A percentile compares a stretch with the other conserved stretches of the same genome.
These are phyloP conservation scores for Pyrenophora teres DNA, from an alignment of 2,329 filamentous ascomycete genomes.

Conservation along the genomic window DNA sequence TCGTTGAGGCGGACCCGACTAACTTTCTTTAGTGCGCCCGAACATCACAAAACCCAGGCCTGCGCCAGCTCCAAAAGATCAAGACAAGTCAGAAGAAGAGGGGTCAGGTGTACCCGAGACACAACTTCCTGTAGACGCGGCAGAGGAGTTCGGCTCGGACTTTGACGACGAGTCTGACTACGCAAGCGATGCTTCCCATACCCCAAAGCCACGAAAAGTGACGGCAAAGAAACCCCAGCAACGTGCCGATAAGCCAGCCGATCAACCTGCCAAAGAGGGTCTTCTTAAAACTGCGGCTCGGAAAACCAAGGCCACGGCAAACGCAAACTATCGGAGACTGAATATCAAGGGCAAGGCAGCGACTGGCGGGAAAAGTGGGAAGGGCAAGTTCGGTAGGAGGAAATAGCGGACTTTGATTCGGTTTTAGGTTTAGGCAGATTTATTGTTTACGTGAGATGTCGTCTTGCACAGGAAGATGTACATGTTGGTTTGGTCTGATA, in stretches of 20 bases:
- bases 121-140: constrained; percentile 29
- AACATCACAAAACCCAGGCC: constrained; percentile 52
- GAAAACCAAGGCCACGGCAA: constrained; percentile 53
- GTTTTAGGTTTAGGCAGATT: not conserved
- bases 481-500: not conserved
- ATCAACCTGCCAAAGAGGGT: constrained; percentile 29
- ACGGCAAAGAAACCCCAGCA: constrained; percentile 21
- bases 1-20: constrained; percentile 14
- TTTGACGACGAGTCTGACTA: constrained; percentile 47
- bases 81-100: constrained; percentile 41
- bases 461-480: not conserved
- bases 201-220: constrained; percentile 36
- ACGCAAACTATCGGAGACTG: constrained; percentile 55
- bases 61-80: constrained; percentile 23
- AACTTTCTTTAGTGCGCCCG: constrained; percentile 46
- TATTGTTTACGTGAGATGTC: not conserved
- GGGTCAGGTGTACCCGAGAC: constrained; percentile 48
- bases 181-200: constrained; percentile 48
- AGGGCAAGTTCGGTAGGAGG: constrained; percentile 48
- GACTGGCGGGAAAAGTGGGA: constrained; percentile 44
- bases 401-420: constrained; percentile 17
- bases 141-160: constrained; percentile 44
- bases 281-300: constrained; percentile 47
- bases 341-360: constrained; percentile 58
- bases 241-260: constrained; percentile 15